Evolutionary conservation across 805 yeast genomes (phyloP), one percentile per base, ranked within the genome.

Genomic region (Myxozyma lipomycoides): DNA sequence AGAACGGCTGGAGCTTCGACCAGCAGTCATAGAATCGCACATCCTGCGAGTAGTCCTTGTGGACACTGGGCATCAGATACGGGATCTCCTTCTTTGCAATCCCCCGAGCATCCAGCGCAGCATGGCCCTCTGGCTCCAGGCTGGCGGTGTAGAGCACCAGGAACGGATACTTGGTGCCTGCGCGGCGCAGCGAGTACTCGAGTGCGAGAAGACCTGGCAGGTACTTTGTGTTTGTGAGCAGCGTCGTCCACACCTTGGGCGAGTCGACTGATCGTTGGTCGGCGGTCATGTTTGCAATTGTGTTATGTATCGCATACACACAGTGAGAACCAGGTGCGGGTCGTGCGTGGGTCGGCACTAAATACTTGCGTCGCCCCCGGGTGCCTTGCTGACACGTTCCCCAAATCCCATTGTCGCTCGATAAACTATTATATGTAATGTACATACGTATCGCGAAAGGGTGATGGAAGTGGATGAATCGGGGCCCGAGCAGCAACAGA

Each of bases 21-120:
- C 83, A 80, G 56, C 83, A 78, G 61, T 79, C 83, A 59, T 74
- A 68, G 64, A 80, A 80, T 32, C 84, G 66, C 9, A 76, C 70
- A 56, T 81, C 84, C 34, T 71, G 65, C 9, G 72, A 64, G 56
- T 76, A 76, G 49, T 75, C 76, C 57, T 74, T 75, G 53, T 69
- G 66, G 17, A 61, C 64, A 1, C 65, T 60, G 1, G 83, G 83
- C 3, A 71, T 58, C 24, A 80, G 64, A 46, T 73, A 68, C 18
- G 71, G 69, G 15, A 78, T 70, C 46, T 65, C 67, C 28, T 71
- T 46, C 44, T 74, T 71, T 22, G 70, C 67, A 10, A 79, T 78
- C 0, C 69, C 68, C 25, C 77, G 66, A 1, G 44, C 40, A 32
- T 69, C 72, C 24, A 79, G 60, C 7, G 66, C 70, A 9, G 58